Conservation (phyloP, 2,329 filamentous ascomycete species). For the Fusarium goolgardi region DNA sequence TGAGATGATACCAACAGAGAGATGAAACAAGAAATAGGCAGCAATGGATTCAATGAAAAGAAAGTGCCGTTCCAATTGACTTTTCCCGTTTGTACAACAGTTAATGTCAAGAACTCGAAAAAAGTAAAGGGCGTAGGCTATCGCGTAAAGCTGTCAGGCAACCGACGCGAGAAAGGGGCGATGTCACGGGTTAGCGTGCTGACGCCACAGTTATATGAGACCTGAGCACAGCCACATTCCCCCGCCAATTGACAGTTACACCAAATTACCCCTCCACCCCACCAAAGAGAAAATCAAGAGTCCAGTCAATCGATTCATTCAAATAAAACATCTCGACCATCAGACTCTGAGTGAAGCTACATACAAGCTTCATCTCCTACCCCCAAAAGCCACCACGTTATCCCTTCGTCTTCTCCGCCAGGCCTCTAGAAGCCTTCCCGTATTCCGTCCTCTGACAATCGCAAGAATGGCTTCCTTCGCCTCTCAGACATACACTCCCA, state of each 20-base stretch:
- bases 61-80: neutral
- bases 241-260: constrained; percentile 8
- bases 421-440: constrained; percentile 53
- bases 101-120: constrained; percentile 13
- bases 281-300: constrained; percentile 41
- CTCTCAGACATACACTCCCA: constrained; percentile 75
- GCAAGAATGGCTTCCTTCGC: constrained; percentile 74
- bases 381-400: constrained; percentile 53
- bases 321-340: constrained; percentile 2
- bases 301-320: constrained; percentile 16
- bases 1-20: neutral
- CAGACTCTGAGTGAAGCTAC: constrained; percentile 41
- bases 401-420: constrained; percentile 55
- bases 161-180: constrained; percentile 52
- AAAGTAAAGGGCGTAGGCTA: constrained; percentile 16
- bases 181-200: constrained; percentile 50
- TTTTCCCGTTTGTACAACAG: neutral
- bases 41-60: neutral
- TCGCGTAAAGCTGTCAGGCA: constrained; percentile 43
- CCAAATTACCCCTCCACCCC: constrained; percentile 43
- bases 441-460: constrained; percentile 47
- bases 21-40: neutral
- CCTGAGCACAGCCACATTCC: neutral
- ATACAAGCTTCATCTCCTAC: constrained; percentile 41
- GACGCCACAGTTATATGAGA: constrained; percentile 12